These are phyloP conservation scores for Euphrasia arctica DNA, from an alignment of 305 asterid genomes.

Conservation along the genomic window DNA sequence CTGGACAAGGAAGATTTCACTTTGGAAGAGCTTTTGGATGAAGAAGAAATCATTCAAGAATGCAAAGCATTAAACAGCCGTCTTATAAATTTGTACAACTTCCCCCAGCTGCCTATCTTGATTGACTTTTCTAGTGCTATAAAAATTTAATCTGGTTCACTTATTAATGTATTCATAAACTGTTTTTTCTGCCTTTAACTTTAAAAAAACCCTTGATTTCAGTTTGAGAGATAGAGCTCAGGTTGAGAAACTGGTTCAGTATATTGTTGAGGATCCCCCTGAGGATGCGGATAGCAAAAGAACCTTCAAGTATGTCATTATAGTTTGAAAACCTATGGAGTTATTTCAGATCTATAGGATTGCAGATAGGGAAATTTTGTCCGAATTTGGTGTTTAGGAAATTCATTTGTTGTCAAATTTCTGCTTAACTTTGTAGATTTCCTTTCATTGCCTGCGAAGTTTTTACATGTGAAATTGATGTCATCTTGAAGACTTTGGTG, in stretches of 20 bases:
- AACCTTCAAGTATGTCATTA: constrained; percentile 71
- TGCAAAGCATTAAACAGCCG: constrained; percentile 97
- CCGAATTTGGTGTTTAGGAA: constrained; percentile 22
- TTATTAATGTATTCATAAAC: constrained; percentile 12
- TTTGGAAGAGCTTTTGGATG: constrained; percentile 97
- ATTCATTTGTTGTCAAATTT: constrained; percentile 14
- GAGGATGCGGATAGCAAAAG: constrained; percentile 87
- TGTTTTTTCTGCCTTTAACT: constrained; percentile 15
- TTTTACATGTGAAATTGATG: constrained; percentile 97
- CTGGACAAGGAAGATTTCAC: constrained; percentile 87
- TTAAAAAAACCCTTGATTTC: constrained; percentile 28
- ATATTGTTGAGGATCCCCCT: constrained; percentile 79
- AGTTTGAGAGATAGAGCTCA: constrained; percentile 92
- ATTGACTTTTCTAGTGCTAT: constrained; percentile 19
- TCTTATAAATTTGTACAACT: constrained; percentile 83
- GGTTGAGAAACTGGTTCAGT: constrained; percentile 79
- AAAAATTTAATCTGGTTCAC: constrained; percentile 7
- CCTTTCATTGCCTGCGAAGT: constrained; percentile 98
- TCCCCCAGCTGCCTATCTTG: constrained; percentile 14
- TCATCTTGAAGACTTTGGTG: constrained; percentile 91
- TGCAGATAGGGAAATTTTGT: constrained; percentile 10
- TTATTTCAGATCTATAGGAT: neutral
- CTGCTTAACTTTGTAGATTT: constrained; percentile 48
- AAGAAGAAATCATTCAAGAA: constrained; percentile 98
- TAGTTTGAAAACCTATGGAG: no score